These are phyloP conservation scores for Starmerella riodocensis DNA, from an alignment of 805 yeast species.

Conservation along the genomic window DNA sequence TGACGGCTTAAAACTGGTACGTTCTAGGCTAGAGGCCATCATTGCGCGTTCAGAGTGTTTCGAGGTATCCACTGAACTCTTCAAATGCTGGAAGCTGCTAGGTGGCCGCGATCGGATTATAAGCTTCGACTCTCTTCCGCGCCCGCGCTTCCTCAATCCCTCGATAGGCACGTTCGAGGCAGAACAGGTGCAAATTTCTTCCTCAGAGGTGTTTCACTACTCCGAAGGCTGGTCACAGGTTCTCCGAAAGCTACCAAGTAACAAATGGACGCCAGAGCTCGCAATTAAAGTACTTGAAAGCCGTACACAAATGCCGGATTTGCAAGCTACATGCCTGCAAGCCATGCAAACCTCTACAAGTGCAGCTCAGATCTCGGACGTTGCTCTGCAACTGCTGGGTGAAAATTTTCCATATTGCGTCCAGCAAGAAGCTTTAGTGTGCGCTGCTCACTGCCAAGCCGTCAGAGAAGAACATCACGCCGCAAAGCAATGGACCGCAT, in stretches of 20 bases:
- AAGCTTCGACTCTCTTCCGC: slow-evolving; percentile 3
- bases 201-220: background rate
- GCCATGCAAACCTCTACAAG: background rate
- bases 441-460: background rate
- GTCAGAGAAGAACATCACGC: background rate
- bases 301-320: slow-evolving; percentile 5
- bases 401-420: background rate
- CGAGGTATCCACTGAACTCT: slow-evolving; percentile 16
- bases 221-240: slow-evolving; percentile 10
- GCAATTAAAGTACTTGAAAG: background rate
- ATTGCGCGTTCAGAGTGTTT: slow-evolving; percentile 6
- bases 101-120: slow-evolving; percentile 7
- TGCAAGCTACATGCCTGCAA: slow-evolving; percentile 2
- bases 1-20: background rate
- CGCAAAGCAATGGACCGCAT: slow-evolving; percentile 22
- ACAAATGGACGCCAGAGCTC: slow-evolving; percentile 7
- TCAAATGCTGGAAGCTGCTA: slow-evolving; percentile 1
- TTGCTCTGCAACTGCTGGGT: background rate
- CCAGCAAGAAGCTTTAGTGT: slow-evolving; percentile 16
- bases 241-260: slow-evolving; percentile 4
- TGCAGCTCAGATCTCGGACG: background rate
- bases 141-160: slow-evolving; percentile 9
- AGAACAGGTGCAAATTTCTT: slow-evolving; percentile 2
- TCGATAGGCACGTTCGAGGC: slow-evolving; percentile 17
- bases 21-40: background rate